A percentile compares a stretch with the other conserved stretches of the same genome.
Evolutionary conservation across 257 asterid species (phyloP).

Genomic region (Scutellaria barbata): DNA sequence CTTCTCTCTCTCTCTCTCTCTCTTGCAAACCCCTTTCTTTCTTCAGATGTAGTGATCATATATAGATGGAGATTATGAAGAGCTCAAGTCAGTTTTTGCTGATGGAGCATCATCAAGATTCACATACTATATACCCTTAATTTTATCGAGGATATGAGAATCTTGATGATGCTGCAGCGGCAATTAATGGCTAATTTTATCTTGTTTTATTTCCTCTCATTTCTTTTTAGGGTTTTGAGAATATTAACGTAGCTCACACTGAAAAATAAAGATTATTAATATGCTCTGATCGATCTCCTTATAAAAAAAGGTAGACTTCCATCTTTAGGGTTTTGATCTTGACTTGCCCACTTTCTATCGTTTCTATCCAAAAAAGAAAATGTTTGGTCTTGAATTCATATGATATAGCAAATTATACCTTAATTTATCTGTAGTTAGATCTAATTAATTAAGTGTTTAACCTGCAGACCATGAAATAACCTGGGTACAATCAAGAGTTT

Average conservation of each 20-base stretch:
- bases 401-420: not conserved
- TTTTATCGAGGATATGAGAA: constrained; percentile 45
- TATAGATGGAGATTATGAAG: no score
- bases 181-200: constrained; percentile 45
- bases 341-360: no score
- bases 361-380: no score
- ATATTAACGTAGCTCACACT: not conserved
- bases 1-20: constrained; percentile 8
- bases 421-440: not conserved
- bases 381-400: not conserved
- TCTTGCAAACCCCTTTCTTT: not conserved
- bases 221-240: not conserved
- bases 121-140: constrained; percentile 38
- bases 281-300: not conserved
- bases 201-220: not conserved
- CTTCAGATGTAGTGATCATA: no score
- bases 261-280: no score
- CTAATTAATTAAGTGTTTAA: no score
- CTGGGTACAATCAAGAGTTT: not conserved
- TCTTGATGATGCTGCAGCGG: constrained; percentile 86
- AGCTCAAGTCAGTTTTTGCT: constrained; percentile 48
- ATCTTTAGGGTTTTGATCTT: not conserved
- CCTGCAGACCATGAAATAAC: no score
- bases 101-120: constrained; percentile 74
- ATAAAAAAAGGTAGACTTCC: not conserved